Evolutionary conservation across 352 stramenopile species (phyloP), one percentile per base, ranked within the genome.

Genomic region (Globisporangium cederbergense): DNA sequence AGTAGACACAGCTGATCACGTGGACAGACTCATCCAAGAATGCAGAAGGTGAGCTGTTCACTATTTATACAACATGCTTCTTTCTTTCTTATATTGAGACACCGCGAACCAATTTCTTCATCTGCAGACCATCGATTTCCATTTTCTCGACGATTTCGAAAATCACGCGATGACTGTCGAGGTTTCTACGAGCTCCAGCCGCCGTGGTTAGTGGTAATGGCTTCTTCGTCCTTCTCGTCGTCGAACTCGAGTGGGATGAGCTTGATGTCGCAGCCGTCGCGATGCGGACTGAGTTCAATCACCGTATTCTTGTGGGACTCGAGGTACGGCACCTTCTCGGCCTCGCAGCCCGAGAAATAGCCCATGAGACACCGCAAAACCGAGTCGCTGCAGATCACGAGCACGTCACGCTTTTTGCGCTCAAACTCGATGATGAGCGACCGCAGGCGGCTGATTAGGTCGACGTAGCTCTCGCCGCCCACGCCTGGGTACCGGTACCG

Each of bases 401-500:
- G 64, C 62, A 91, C 80, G 67, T 94, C 86, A 61, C 86, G 86
- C 71, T 94, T 96, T 73, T 96, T 93, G 68, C 88, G 85, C 60
- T 94, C 86, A 54, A 98, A 93, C 76, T 97, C 93, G 40, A 98
- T 93, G 53, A 98, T 96, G 42, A 98, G 76, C 55, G 90, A 95
- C 2, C 89, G 79, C 52, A 98, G 65, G 16, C 93, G 85, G 30
- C 92, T 93, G 71, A 98, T 98, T 36, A 98, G 83, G 67, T 98
- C 93, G 60, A 97, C 80, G 72, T 98, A 98, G 61, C 88, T 97
- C 71, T 98, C 93, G 11, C 92, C 93, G 2, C 92, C 92, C 9
- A 93, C 90, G 28, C 92, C 92, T 0, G 93, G 81, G 65, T 95
- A 95, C 5, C 93, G 78, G 68, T 97, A 98, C 11, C 83, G 82